Percentiles rank a stretch among this genome's conserved stretches.
Conservation (phyloP, 306 rosid species). For the Alnus glutinosa region DNA sequence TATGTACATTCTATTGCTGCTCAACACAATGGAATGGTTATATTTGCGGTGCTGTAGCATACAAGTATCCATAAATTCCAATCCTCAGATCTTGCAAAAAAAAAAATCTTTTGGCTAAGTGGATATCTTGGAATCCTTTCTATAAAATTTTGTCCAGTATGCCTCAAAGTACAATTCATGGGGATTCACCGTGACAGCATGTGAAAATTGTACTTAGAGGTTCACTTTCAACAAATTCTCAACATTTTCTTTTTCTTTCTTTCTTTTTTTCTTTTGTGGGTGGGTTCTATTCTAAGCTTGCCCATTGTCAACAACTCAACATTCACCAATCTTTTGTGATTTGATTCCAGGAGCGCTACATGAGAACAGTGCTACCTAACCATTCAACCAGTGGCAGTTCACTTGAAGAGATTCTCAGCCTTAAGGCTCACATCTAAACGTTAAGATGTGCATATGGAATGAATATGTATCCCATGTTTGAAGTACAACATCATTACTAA, state of each 20-base stretch:
- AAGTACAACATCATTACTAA: not conserved
- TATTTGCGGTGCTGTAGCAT: not conserved
- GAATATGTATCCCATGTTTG: not conserved
- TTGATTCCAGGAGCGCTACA: not conserved
- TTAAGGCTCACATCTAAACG: not conserved
- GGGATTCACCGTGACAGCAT: not conserved
- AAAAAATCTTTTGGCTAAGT: not conserved
- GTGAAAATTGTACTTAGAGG: not conserved
- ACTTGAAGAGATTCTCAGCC: not conserved
- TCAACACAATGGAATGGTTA: not conserved
- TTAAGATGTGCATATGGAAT: not conserved
- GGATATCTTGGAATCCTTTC: not conserved
- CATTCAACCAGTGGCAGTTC: not conserved
- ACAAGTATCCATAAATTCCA: not conserved
- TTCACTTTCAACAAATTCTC: not conserved
- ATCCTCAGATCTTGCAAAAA: not conserved
- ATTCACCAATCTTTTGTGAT: not conserved
- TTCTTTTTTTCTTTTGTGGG: not conserved
- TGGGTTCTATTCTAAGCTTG: not conserved
- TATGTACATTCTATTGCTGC: not conserved
- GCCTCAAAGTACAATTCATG: not conserved
- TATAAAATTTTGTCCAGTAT: not conserved
- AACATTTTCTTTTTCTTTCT: not conserved
- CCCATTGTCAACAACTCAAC: not conserved
- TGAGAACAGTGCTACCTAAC: not conserved